Evolutionary conservation across 2,329 filamentous ascomycete genomes (phyloP), one percentile per base, ranked within the genome.

Genomic region (Colletotrichum graminicola): DNA sequence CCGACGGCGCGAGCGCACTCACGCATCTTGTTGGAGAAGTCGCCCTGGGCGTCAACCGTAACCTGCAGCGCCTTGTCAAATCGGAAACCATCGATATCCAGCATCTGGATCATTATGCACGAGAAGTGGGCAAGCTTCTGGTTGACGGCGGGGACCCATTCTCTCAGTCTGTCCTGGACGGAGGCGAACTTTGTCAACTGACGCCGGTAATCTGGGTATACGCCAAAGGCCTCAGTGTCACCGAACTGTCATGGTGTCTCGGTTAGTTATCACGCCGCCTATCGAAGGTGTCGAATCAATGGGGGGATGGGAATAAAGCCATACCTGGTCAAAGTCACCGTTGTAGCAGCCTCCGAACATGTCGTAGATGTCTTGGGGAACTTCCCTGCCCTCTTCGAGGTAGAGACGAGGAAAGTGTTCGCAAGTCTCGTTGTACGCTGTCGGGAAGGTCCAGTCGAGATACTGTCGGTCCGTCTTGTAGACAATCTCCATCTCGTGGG

Each of bases 1-100:
- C 87, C 87, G 41, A 87, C 79, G 34, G 79, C 77, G 5, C 79
- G 77, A 14, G 90, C 90, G 77, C 90, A 92, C 45, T 86, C 80
- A 45, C 90, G 84, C 75, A 90, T 86, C n/a, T 84, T 83, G 43
- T 83, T 80, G 21, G 88, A 89, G 77, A 89, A 91, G 51, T 87
- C 84, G 5, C 84, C 89, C 67, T 90, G 83, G 1, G 89, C 85
- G 76, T 91, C 90, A 6, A 90, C 84, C 0, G 90, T 91, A 11
- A 88, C 85, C 75, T 91, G 89, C n/a, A 88, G 86, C 3, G 89
- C 90, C 78, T 92, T 92, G 79, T 92, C 90, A 78, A 90, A 90
- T 57, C 90, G 87, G 76, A 90, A 91, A 0, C 89, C 90, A 76
- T 92, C 90, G 66, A 92, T 87, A 74, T 92, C 90, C 26, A 92